Base-by-base conservation (phyloP, 257 asterid species). In the Nicotiana knightiana region DNA sequence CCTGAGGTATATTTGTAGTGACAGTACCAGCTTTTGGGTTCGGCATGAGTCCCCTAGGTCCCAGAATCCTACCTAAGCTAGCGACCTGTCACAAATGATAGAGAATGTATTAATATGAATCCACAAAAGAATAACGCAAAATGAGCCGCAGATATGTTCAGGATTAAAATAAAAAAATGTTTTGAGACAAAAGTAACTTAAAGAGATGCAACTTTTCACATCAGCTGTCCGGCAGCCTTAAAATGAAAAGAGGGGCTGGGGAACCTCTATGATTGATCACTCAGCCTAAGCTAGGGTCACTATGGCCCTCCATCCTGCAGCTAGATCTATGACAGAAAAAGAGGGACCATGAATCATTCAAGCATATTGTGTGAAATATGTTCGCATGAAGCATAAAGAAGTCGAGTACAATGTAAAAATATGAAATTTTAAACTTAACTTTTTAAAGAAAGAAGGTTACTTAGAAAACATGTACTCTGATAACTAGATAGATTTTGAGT, bases 1-100 rank as follows among this genome's bases (percentile, higher is more conserved):
- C 99, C 99, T 93, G 99, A 9, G 99, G 97, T 86, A 96, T 86
- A 87, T 96, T 94, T 55, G 97, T 90, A 70, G 99, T 92, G 82
- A 96, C 99, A 8, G 99, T 96, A 75, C 99, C 99, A 66, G 98
- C 98, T 85, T 96, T 96, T 21, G 99, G 99, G 84, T 94, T 96
- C 4, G 99, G 98, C 99, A 96, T 94, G 68, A 96, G 92, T 83
- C 99, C 99, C 82, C 98, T 86, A 13, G 99, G 99, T 71, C 99
- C 98, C 10, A 96, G 88, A 81, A 96, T 86, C 85, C 91, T 94
- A 89, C 99, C 99, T 30, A 96, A 88, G 84, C 93, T 88, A 64
- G 98, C 99, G 88, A 93, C 98, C 99, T 96, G 89, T 79, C 21
- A 77, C 82, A 84, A 76, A 68, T 57, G 80, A 68, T 70, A 77